Conservation (phyloP, 2,329 filamentous ascomycete genomes). For the Acephala macrosclerotiorum region DNA sequence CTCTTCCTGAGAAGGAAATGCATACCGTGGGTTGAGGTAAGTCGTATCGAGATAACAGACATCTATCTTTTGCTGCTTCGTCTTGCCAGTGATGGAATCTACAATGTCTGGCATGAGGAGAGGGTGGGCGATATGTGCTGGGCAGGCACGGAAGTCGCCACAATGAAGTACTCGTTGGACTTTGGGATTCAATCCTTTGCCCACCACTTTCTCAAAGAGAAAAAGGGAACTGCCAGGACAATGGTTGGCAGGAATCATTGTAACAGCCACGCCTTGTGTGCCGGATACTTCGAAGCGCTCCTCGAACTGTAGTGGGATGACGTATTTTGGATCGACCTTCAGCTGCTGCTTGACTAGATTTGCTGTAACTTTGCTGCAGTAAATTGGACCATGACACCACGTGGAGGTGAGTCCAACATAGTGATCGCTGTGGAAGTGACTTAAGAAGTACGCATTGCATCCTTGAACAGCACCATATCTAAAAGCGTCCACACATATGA, state of each 20-base stretch:
- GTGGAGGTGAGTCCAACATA: conserved; percentile 89
- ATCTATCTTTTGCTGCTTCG: conserved; percentile 85
- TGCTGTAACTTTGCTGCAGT: conserved; percentile 91
- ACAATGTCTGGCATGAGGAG: conserved; percentile 77
- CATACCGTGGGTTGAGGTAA: conserved; percentile 93
- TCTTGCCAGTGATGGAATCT: conserved; percentile 74
- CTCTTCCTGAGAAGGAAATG: conserved; percentile 87
- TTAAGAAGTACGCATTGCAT: conserved; percentile 94
- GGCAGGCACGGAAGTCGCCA: conserved; percentile 93
- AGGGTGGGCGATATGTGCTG: conserved; percentile 82
- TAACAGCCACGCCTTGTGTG: conserved; percentile 84
- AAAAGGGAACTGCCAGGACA: conserved; percentile 95
- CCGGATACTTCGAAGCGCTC: conserved; percentile 78
- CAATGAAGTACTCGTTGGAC: conserved; percentile 89
- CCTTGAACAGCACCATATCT: conserved; percentile 92
- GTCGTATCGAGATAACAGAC: conserved; percentile 98
- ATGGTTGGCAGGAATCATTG: conserved; percentile 96
- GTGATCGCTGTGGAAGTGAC: conserved; percentile 98
- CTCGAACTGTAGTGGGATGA: conserved; percentile 88
- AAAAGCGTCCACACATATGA: conserved; percentile 94
- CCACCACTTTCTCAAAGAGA: conserved; percentile 82
- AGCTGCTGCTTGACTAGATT: conserved; percentile 89
- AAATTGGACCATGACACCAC: conserved; percentile 95
- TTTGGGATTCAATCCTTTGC: conserved; percentile 64
- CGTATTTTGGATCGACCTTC: conserved; percentile 83